Evolutionary conservation across 768 basidiomycete genomes (phyloP), one percentile per base, ranked within the genome.

Genomic region (Pleurotus tuoliensis): DNA sequence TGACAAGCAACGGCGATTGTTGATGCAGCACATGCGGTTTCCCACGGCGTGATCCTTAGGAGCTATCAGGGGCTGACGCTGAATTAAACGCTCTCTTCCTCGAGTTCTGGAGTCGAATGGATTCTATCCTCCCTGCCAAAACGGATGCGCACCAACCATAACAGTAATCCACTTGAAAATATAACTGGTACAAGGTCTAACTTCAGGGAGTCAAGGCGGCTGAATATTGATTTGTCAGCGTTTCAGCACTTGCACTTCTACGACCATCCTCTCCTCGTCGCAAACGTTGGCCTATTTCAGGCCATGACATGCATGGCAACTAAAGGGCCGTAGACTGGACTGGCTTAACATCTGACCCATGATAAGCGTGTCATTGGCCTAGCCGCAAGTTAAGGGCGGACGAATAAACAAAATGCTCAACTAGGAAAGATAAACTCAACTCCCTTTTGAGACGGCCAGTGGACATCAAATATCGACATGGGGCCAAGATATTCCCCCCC

Each of bases 351-450:
- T 34, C 30, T 34, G 30, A 34, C 30, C 9, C 11, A 34, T 11
- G 30, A 34, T 34, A 34, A 34, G 30, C 30, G 30, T 34, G 30
- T 34, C 30, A 11, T 9, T 11, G 11, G 47, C 34, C 43, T 24
- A 34, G 30, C 30, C 9, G 30, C 30, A 34, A 34, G 9, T 38
- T 48, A 56, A 39, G 24, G 54, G 47, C 48, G 39, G 55, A 51
- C 52, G 47, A 46, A 79, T 74, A 81, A 79, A 75, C 69, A 71
- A 69, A 63, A 59, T 70, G 68, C 77, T 73, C 64, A 76, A 77
- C 64, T 70, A 53, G 77, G 79, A 69, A 80, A 76, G 55, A 73
- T 68, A 77, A 76, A 66, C 69, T 67, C 66, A 60, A 60, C 62
- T 49, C 77, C 71, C 57, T 65, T 73, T 74, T 65, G 59, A 71